A percentile compares a stretch with the other conserved stretches of the same genome.
Evolutionary conservation across 768 basidiomycete genomes (phyloP).

Genomic region (Boletus vinaceobasis): DNA sequence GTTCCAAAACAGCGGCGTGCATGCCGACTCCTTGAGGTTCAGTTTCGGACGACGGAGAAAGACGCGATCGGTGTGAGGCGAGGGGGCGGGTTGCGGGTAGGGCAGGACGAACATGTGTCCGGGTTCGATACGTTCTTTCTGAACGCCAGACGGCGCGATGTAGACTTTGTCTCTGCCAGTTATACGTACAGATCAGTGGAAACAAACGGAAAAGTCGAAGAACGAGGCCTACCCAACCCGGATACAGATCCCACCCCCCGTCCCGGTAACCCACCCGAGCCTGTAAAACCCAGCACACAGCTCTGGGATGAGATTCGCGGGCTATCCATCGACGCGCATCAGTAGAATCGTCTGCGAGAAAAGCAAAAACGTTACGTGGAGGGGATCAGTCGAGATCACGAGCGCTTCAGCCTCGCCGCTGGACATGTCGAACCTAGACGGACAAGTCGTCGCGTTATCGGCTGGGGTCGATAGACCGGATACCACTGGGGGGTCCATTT

Average conservation of each 20-base stretch:
- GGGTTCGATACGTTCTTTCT: slow-evolving; percentile 83
- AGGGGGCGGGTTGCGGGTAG: slow-evolving; percentile 57
- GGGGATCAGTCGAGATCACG: slow-evolving; percentile 57
- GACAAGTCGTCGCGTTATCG: background rate
- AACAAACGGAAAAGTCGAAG: too few relatives aligned
- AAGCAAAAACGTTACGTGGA: slow-evolving; percentile 41
- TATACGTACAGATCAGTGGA: background rate
- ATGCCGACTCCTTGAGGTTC: slow-evolving; percentile 80
- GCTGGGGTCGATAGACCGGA: background rate
- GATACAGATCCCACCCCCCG: slow-evolving; percentile 79
- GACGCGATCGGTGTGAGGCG: slow-evolving; percentile 64
- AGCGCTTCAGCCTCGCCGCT: slow-evolving; percentile 42
- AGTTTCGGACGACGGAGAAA: slow-evolving; percentile 73
- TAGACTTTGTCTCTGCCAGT: slow-evolving; percentile 67
- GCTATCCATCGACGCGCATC: slow-evolving; percentile 40
- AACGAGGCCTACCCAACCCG: slow-evolving; percentile 50
- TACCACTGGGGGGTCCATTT: background rate
- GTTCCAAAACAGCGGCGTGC: slow-evolving; percentile 91
- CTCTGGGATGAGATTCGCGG: slow-evolving; percentile 88
- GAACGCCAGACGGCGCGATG: slow-evolving; percentile 86
- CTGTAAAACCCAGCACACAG: slow-evolving; percentile 81
- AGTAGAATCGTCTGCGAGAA: background rate
- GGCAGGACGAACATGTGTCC: slow-evolving; percentile 87
- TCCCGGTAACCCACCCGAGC: slow-evolving; percentile 92
- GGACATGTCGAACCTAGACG: slow-evolving; percentile 14